Conservation (phyloP, 768 basidiomycete species). For the Galerina marginata region DNA sequence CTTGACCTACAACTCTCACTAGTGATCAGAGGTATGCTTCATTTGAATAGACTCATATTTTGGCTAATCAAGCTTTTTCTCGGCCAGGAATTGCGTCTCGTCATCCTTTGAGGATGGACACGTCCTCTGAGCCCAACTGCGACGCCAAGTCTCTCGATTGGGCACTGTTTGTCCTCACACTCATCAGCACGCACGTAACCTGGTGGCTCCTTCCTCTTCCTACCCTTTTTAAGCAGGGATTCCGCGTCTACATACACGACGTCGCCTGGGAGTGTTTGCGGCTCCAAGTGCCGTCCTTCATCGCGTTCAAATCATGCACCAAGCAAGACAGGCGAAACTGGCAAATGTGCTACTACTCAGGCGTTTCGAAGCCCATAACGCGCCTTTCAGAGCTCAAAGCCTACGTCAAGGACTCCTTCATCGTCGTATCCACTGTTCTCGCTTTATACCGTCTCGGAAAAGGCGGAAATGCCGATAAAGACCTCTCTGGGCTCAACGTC, state of each 20-base stretch:
- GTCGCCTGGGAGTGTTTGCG: slow-evolving; percentile 7
- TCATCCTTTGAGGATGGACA: too few species aligned
- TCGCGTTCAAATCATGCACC: background rate
- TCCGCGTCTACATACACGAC: slow-evolving; percentile 5
- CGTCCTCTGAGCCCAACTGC: background rate
- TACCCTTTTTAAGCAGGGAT: background rate
- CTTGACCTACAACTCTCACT: too few species aligned
- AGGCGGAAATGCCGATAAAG: background rate
- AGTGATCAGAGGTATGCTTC: too few species aligned
- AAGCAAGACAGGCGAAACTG: background rate
- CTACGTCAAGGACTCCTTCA: too few species aligned
- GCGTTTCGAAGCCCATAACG: background rate
- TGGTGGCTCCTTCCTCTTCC: slow-evolving; percentile 8
- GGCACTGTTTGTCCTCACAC: slow-evolving; percentile 10
- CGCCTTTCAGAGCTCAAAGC: background rate
- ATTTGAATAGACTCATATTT: too few species aligned
- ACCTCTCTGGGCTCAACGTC: slow-evolving; percentile 6
- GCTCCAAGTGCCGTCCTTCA: slow-evolving; percentile 1
- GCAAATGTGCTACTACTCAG: slow-evolving; percentile 11
- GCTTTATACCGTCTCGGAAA: too few species aligned
- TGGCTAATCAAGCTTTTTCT: too few species aligned
- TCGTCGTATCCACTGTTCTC: too few species aligned
- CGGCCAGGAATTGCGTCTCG: too few species aligned
- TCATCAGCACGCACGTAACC: slow-evolving; percentile 6
- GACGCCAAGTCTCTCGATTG: slow-evolving; percentile 2